Evolutionary conservation across 2,329 filamentous ascomycete genomes (phyloP).

Genomic region (Trichoderma lentiforme): DNA sequence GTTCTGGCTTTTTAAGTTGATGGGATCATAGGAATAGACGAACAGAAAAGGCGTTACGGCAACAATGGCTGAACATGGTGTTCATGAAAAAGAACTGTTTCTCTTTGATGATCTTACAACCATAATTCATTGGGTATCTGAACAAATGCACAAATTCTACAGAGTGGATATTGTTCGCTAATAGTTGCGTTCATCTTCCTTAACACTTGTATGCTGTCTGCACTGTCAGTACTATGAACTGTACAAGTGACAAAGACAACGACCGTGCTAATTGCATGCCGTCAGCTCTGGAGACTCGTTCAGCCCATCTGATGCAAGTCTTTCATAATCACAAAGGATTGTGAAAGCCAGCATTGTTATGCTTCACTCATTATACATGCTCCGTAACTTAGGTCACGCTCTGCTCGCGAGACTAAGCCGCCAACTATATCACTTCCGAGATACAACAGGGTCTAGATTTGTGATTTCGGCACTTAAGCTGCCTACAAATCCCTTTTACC

Average conservation of each 20-base stretch:
- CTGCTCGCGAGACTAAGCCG: neutral
- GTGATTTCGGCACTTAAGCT: neutral
- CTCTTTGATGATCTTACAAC: neutral
- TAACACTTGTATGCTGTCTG: no score
- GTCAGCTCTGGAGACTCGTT: neutral
- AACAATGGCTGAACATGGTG: neutral
- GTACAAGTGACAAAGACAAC: neutral
- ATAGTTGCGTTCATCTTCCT: neutral
- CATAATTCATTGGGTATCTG: neutral
- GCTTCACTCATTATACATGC: neutral
- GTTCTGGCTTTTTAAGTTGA: neutral
- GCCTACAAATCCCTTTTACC: neutral
- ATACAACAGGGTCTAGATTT: neutral
- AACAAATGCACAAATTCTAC: neutral
- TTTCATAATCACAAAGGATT: neutral
- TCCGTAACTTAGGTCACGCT: no score
- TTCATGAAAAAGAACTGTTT: rapidly evolving
- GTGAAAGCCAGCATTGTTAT: neutral
- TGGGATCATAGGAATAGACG: neutral
- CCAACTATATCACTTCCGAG: neutral
- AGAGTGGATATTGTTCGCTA: neutral
- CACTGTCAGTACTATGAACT: neutral
- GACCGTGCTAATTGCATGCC: neutral
- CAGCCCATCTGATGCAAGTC: neutral
- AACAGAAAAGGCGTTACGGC: neutral